Conservation (phyloP, 108 stramenopile genomes). For the Cyclotella cryptica region DNA sequence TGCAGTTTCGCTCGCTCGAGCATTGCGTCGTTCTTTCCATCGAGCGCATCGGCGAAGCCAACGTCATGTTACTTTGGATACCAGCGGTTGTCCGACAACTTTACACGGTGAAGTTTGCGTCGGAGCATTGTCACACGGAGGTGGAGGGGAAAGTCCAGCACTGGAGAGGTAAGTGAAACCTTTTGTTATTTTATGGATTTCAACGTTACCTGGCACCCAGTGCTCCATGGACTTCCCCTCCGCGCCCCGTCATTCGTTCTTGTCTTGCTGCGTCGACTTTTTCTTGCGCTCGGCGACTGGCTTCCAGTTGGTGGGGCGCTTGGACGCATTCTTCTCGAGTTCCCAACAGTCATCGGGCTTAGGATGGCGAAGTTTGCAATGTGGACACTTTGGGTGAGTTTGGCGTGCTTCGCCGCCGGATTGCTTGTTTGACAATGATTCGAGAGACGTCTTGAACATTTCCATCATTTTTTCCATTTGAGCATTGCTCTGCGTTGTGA, state of each 20-base stretch:
- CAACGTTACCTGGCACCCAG: not conserved
- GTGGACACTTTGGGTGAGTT: not conserved
- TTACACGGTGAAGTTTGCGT: not conserved
- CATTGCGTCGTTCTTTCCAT: slow-evolving; percentile 6
- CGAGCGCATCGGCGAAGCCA: not conserved
- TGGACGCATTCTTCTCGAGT: slow-evolving; percentile 1
- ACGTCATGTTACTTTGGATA: not conserved
- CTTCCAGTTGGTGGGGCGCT: not conserved
- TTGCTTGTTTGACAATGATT: not conserved
- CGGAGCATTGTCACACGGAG: not conserved
- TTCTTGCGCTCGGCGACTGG: slow-evolving; percentile 5
- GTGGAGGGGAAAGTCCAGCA: slow-evolving; percentile 3
- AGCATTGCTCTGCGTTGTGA: too few species aligned
- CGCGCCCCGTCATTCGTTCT: slow-evolving; percentile 4
- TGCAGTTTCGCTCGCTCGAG: not conserved
- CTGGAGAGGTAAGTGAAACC: not conserved
- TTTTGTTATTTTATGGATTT: slow-evolving; percentile 8
- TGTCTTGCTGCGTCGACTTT: not conserved
- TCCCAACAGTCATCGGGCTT: not conserved
- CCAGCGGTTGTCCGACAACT: not conserved
- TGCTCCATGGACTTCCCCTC: slow-evolving; percentile 1
- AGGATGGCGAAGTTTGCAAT: not conserved
- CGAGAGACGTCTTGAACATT: not conserved
- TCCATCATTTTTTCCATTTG: not conserved
- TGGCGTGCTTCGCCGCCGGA: not conserved